phyloP scores from a whole-genome alignment of 169 alveolate genomes.

The Plasmodium berghei region DNA sequence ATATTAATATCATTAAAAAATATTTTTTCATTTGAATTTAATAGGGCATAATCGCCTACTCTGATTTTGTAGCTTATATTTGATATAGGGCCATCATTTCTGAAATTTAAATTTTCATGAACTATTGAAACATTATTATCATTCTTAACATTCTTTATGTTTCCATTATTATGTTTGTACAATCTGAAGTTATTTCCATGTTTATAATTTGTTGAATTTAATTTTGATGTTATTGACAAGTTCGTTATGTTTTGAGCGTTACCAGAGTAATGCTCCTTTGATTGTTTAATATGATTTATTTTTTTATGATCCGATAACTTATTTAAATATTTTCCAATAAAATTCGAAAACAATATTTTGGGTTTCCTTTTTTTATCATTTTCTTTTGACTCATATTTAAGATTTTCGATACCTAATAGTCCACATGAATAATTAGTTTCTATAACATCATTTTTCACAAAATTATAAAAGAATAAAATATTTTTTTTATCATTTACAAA shows the following conservation, averaged over 20 bases:
- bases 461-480: constrained; percentile 44
- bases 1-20: constrained; percentile 66
- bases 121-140: not conserved
- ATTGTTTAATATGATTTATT: not conserved
- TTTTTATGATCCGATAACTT: not conserved
- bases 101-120: not conserved
- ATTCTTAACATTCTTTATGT: not conserved
- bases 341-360: constrained; percentile 6
- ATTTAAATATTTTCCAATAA: constrained; percentile 2
- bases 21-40: constrained; percentile 20
- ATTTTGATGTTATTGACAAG: not conserved
- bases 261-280: not conserved
- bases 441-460: constrained; percentile 34
- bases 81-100: constrained; percentile 5
- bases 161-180: not conserved
- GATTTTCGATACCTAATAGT: constrained; percentile 33
- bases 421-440: constrained; percentile 61
- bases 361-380: not conserved
- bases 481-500: constrained; percentile 34
- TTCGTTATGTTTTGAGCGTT: too few relatives aligned
- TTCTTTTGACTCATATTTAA: not conserved
- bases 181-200: not conserved
- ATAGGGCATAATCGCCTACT: constrained; percentile 61
- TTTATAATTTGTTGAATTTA: not conserved
- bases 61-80: constrained; percentile 55